Base-by-base conservation (phyloP, 2,329 filamentous ascomycete species). In the Diaporthe citriasiana region DNA sequence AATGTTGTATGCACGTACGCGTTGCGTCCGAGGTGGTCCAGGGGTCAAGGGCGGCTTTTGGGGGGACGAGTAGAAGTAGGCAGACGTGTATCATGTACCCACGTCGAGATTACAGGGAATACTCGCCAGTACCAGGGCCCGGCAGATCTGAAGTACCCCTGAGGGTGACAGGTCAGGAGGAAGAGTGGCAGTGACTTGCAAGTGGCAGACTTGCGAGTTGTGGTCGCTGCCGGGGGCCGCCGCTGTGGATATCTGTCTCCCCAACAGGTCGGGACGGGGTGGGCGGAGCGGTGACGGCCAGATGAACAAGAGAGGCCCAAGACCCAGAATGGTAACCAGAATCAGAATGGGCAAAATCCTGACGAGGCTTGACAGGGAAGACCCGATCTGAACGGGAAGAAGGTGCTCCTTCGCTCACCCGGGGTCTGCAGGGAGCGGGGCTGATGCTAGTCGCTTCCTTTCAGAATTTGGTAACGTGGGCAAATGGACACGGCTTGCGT, bases 391-490 rank as follows among this genome's bases (percentile, higher is more conserved):
- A 47, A 53, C n/a, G 38, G 17, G 70, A 25, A 27, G 57, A 55
- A 35, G 55, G 4, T 66, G 68, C 35, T 55, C 59, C 47, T 60
- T 73, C 38, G 40, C 57, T 42, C 57, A 71, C 25, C 50, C 5
- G 68, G 72, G 72, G 72, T 71, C 72, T 74, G 72, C 57, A 66
- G 30, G 6, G n/a, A 74, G 42, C 68, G 72, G 69, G 68, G 68
- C 72, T 45, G 68, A 22, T 57, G 59, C 38, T 71, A 45, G 55
- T 47, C 33, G n/a, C 42, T 56, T 71, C 68, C 68, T 73, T 65
- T 40, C 45, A 50, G 33, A 38, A n/a, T 45, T 12, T 33, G 56
- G 66, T 57, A 38, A 38, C n/a, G 25, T 38, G 25, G 40, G 42
- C 66, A 35, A 57, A 17, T 47, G 30, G 60, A 72, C n/a, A n/a